Evolutionary conservation across 352 stramenopile species (phyloP), one percentile per base, ranked within the genome.

Genomic region (Blastocystis hominis): DNA sequence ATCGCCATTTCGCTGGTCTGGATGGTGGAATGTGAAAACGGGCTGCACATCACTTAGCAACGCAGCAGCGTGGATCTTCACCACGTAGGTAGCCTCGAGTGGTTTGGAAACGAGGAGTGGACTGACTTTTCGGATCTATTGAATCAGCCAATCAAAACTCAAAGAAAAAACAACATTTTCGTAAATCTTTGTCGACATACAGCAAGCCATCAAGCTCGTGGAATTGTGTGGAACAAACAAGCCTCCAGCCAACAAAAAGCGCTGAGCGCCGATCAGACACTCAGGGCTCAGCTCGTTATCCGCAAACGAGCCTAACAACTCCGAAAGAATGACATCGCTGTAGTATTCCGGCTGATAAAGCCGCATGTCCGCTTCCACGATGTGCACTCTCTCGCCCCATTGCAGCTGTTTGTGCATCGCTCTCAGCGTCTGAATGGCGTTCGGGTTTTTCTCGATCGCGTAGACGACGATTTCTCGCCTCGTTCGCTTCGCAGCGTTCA

Each of bases 241-340:
- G 24, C 94, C 95, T 62, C 91, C 91, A 13, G 86, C 78, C 91
- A 93, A 92, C 5, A 98, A 90, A 75, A 97, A 97, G 36, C 89
- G 87, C 88, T 98, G 93, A 0, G 96, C 93, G 6, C 94, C 94
- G 88, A 98, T 94, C 3, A 99, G 90, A 89, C 97, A 99, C 90
- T 99, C 97, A 0, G 97, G 97, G 13, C 94, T 97, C n/a, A 99
- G 92, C 89, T 98, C 96, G 89, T 99, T 99, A 92, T 98, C 96
- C 24, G 95, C 94, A 90, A 98, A 98, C 0, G 93, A 97, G 6
- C 95, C 95, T 34, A 98, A 90, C 44, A 98, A 90, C 90, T 98
- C 95, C 81, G 93, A 97, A 36, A 98, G 94, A 88, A 98, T 93
- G 86, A 98, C 95, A 89, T 98, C 95, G 54, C 93, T 95, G 50